These are phyloP conservation scores for Gentiana dahurica DNA, from an alignment of 257 asterid genomes.

Conservation along the genomic window DNA sequence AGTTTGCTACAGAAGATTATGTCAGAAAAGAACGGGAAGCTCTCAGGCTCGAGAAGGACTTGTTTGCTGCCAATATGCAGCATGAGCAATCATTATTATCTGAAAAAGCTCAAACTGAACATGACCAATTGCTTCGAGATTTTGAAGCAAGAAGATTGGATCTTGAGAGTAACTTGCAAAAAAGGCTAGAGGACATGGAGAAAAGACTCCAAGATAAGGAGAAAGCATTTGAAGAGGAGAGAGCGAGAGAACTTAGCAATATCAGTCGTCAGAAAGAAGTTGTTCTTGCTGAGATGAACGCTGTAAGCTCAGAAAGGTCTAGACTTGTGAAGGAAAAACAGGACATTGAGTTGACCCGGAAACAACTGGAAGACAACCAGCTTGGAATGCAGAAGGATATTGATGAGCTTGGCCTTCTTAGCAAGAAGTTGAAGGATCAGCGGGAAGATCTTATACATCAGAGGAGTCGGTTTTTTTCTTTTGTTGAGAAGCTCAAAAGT, in stretches of 20 bases:
- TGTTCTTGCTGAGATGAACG: conserved; percentile 33
- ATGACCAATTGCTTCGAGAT: conserved; percentile 36
- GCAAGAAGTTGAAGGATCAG: conserved; percentile 53
- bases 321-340: conserved; percentile 53
- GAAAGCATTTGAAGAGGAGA: conserved; percentile 40
- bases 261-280: conserved; percentile 39
- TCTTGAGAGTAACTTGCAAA: conserved; percentile 63
- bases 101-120: conserved; percentile 40
- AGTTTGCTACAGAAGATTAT: conserved; percentile 39
- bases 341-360: conserved; percentile 35
- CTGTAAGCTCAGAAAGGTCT: conserved; percentile 28
- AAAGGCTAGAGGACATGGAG: conserved; percentile 52
- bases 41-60: conserved; percentile 55
- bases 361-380: conserved; percentile 57
- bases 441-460: conserved; percentile 47
- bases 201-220: conserved; percentile 40
- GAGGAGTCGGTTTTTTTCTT: conserved; percentile 41
- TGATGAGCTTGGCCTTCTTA: conserved; percentile 51
- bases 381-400: conserved; percentile 68
- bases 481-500: conserved; percentile 40
- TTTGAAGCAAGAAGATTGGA: conserved; percentile 42
- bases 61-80: conserved; percentile 57
- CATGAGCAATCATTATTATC: conserved; percentile 42
- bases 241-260: conserved; percentile 27
- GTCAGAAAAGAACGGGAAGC: conserved; percentile 54